phyloP scores from a whole-genome alignment of 83 land plant species.

The Picea abies region DNA sequence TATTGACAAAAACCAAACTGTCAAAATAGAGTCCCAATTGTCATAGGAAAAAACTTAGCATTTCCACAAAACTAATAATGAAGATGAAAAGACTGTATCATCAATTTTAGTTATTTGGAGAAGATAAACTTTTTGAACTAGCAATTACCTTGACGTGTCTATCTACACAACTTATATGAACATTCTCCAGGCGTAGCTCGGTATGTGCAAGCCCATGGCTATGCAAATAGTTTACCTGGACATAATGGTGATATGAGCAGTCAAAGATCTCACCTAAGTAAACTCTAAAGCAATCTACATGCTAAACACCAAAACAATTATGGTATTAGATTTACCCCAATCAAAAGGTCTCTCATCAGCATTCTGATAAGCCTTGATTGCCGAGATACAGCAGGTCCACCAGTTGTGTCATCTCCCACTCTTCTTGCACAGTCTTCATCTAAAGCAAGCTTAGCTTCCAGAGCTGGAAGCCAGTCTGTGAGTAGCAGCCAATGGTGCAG shows the following conservation, averaged over 20 bases:
- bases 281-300: slow-evolving; percentile 8
- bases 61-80: too few relatives aligned
- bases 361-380: slow-evolving; percentile 72
- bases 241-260: neutral
- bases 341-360: slow-evolving; percentile 88
- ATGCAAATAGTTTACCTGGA: slow-evolving; percentile 90
- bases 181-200: slow-evolving; percentile 85
- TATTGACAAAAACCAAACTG: too few relatives aligned
- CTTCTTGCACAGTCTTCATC: slow-evolving; percentile 86
- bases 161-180: slow-evolving; percentile 89
- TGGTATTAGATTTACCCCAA: slow-evolving; percentile 59
- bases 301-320: neutral
- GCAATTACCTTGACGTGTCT: slow-evolving; percentile 75
- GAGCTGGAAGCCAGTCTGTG: slow-evolving; percentile 87
- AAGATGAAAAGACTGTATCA: too few relatives aligned
- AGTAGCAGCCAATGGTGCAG: slow-evolving; percentile 92
- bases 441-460: slow-evolving; percentile 86
- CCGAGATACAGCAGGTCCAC: slow-evolving; percentile 82
- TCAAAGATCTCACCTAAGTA: neutral
- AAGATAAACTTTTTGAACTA: too few relatives aligned
- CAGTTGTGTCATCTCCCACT: slow-evolving; percentile 87
- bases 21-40: too few relatives aligned
- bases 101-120: too few relatives aligned
- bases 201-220: slow-evolving; percentile 94
- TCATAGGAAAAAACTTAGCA: too few relatives aligned